These are phyloP conservation scores for Leptodontidium sp. DNA, from an alignment of 2,329 filamentous ascomycete species.

Conservation along the genomic window DNA sequence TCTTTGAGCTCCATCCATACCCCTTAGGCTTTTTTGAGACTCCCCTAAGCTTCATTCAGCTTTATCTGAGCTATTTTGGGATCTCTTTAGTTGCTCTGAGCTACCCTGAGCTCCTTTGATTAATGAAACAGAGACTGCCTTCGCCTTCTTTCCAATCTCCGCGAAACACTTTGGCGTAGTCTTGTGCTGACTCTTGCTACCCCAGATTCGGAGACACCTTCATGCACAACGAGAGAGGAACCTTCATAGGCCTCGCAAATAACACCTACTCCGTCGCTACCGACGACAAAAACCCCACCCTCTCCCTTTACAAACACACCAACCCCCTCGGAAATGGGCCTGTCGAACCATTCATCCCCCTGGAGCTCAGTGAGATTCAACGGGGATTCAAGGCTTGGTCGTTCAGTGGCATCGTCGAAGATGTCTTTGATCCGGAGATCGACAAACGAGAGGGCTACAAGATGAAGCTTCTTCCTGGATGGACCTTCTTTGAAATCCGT, in stretches of 20 bases:
- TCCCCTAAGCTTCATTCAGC: neutral
- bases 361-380: neutral
- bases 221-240: conserved; percentile 27
- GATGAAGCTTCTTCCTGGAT: conserved; percentile 15
- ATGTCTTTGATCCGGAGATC: neutral
- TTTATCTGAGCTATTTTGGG: no score
- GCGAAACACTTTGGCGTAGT: no score
- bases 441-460: neutral
- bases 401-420: conserved; percentile 31
- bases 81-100: neutral
- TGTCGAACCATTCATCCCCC: neutral
- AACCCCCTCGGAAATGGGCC: neutral
- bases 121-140: neutral
- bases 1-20: neutral
- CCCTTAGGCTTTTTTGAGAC: neutral
- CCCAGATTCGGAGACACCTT: conserved; percentile 39
- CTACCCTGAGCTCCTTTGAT: neutral
- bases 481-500: conserved; percentile 29
- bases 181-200: neutral
- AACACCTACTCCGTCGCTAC: conserved; percentile 27
- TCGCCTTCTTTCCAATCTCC: neutral
- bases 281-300: conserved; percentile 19
- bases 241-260: conserved; percentile 24
- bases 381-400: conserved; percentile 24
- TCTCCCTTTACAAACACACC: conserved; percentile 26